A percentile compares a stretch with the other conserved stretches of the same genome.
Evolutionary conservation across 495 filamentous ascomycete genomes (phyloP).

Genomic region (Evansstolkia leycettana): DNA sequence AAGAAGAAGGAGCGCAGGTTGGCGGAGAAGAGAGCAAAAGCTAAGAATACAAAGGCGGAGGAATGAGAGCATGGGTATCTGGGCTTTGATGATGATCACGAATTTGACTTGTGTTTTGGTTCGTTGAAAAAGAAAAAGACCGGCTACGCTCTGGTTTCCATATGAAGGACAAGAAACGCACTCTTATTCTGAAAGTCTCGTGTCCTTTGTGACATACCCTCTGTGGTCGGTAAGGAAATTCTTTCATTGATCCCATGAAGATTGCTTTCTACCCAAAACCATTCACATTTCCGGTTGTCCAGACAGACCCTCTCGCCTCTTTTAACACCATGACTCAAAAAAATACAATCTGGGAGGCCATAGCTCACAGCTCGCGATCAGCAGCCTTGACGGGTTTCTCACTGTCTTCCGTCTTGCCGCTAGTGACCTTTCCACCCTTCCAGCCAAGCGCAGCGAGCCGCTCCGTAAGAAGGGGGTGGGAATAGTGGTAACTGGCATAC

Average conservation of each 20-base stretch:
- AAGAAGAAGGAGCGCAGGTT: constrained; percentile 38
- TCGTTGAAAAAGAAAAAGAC: not conserved
- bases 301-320: not conserved
- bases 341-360: constrained; percentile 1
- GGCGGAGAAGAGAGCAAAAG: constrained; percentile 32
- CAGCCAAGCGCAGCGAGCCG: constrained; percentile 81
- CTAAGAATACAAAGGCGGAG: constrained; percentile 18
- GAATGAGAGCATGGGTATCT: constrained; percentile 7
- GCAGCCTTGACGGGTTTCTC: constrained; percentile 42
- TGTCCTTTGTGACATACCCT: too few species aligned
- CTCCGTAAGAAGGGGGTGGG: constrained; percentile 91
- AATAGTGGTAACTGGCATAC: constrained; percentile 96
- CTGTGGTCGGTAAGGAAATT: too few species aligned
- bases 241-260: too few species aligned
- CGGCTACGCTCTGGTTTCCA: too few species aligned
- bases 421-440: constrained; percentile 49
- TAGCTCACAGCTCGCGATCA: constrained; percentile 43
- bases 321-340: constrained; percentile 4
- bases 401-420: constrained; percentile 34
- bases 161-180: too few species aligned
- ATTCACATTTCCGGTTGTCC: too few species aligned
- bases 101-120: constrained; percentile 4
- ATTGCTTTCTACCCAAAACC: too few species aligned
- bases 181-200: too few species aligned
- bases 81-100: not conserved